Evolutionary conservation across 768 basidiomycete species (phyloP).

Genomic region (Gautieria morchelliformis): DNA sequence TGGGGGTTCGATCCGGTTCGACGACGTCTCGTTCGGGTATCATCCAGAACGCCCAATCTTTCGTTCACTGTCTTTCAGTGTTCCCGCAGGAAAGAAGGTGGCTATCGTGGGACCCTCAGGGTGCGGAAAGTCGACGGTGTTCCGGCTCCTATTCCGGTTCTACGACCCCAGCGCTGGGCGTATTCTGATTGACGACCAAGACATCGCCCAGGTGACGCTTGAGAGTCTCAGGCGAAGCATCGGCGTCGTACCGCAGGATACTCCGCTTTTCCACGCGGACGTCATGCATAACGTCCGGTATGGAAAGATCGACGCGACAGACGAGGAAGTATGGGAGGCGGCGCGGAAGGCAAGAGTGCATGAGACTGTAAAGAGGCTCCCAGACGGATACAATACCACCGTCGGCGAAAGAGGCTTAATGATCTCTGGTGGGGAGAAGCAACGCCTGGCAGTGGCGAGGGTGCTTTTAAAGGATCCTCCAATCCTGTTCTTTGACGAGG

Average conservation of each 20-base stretch:
- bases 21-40: conserved; percentile 87
- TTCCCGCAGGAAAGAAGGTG: conserved; percentile 94
- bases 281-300: conserved; percentile 95
- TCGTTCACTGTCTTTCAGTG: conserved; percentile 73
- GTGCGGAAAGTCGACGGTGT: conserved; percentile 95
- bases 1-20: conserved; percentile 87
- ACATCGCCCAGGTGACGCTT: conserved; percentile 64
- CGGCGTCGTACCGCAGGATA: conserved; percentile 97
- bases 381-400: conserved; percentile 80
- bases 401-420: conserved; percentile 96
- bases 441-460: conserved; percentile 88
- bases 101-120: conserved; percentile 97
- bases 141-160: conserved; percentile 90
- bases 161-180: conserved; percentile 75
- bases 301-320: conserved; percentile 76
- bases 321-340: conserved; percentile 81
- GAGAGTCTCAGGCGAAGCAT: conserved; percentile 63
- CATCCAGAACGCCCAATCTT: conserved; percentile 91
- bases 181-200: conserved; percentile 86
- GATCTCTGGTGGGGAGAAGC: conserved; percentile 99
- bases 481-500: conserved; percentile 97
- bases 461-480: conserved; percentile 90
- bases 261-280: conserved; percentile 92
- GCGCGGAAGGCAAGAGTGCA: conserved; percentile 84
- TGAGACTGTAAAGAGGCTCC: conserved; percentile 65